Percentiles rank a stretch among this genome's conserved stretches.
These are phyloP conservation scores for Naganishia sp. DNA, from an alignment of 1,284 basidiomycete genomes.

Conservation along the genomic window DNA sequence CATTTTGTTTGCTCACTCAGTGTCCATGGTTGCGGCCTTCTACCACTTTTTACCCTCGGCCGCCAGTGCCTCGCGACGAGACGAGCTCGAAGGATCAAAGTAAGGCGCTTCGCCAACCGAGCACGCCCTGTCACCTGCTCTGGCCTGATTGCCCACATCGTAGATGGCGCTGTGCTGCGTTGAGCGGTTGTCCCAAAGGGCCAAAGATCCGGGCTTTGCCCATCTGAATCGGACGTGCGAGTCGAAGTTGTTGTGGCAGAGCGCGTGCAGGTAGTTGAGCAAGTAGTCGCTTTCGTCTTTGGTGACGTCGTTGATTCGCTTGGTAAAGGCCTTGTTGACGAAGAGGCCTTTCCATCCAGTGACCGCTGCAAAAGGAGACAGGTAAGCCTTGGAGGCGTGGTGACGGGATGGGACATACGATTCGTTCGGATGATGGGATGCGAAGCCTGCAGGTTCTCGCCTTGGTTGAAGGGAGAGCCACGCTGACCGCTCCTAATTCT, in stretches of 20 bases:
- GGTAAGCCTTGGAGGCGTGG: too few relatives aligned
- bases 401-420: conserved; percentile 54
- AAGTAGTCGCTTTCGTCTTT: conserved; percentile 61
- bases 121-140: conserved; percentile 64
- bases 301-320: conserved; percentile 63
- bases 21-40: not conserved
- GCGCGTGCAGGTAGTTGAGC: conserved; percentile 41
- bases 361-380: conserved; percentile 51
- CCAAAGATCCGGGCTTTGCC: conserved; percentile 50
- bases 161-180: conserved; percentile 48
- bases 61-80: conserved; percentile 56
- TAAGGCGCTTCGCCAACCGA: conserved; percentile 66
- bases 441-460: conserved; percentile 60
- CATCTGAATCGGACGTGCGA: conserved; percentile 62
- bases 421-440: conserved; percentile 58
- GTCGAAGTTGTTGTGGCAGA: conserved; percentile 60
- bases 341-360: conserved; percentile 69
- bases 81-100: conserved; percentile 60
- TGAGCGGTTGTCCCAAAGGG: conserved; percentile 59
- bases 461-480: conserved; percentile 64
- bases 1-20: too few relatives aligned
- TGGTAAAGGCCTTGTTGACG: conserved; percentile 67
- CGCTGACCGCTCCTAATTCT: conserved; percentile 48
- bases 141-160: conserved; percentile 57
- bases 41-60: conserved; percentile 23